Conservation (phyloP, 805 yeast genomes). For the Myxozyma nipponensis region DNA sequence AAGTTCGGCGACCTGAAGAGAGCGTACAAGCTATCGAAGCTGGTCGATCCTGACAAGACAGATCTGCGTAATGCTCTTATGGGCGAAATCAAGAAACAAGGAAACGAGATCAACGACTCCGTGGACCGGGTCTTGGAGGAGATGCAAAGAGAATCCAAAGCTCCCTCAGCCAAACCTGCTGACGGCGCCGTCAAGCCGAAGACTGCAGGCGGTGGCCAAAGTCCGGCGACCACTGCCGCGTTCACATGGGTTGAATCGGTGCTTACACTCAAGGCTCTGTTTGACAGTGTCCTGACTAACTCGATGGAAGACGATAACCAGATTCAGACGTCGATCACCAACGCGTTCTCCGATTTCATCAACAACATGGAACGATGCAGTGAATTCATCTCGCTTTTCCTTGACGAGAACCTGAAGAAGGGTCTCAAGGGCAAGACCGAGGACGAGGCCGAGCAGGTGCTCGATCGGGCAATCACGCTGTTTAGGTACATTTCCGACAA, state of each 20-base stretch:
- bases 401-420: constrained; percentile 56
- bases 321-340: constrained; percentile 53
- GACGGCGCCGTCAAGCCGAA: constrained; percentile 1
- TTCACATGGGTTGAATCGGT: constrained; percentile 64
- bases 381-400: constrained; percentile 54
- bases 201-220: constrained; percentile 11
- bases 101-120: constrained; percentile 39
- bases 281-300: constrained; percentile 45
- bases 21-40: constrained; percentile 48
- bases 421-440: constrained; percentile 47
- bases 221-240: constrained; percentile 50
- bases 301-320: constrained; percentile 50
- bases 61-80: constrained; percentile 49
- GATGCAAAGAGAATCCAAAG: constrained; percentile 2
- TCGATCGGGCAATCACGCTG: constrained; percentile 56
- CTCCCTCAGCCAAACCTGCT: not conserved
- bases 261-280: constrained; percentile 49
- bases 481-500: constrained; percentile 73
- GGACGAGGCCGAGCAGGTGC: constrained; percentile 45
- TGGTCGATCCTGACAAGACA: constrained; percentile 53
- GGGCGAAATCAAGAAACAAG: constrained; percentile 47
- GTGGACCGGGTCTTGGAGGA: constrained; percentile 20
- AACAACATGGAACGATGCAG: constrained; percentile 21
- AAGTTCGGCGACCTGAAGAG: constrained; percentile 44
- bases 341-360: constrained; percentile 54